phyloP scores from a whole-genome alignment of 208 protist species.

The Trypanosoma rangeli region DNA sequence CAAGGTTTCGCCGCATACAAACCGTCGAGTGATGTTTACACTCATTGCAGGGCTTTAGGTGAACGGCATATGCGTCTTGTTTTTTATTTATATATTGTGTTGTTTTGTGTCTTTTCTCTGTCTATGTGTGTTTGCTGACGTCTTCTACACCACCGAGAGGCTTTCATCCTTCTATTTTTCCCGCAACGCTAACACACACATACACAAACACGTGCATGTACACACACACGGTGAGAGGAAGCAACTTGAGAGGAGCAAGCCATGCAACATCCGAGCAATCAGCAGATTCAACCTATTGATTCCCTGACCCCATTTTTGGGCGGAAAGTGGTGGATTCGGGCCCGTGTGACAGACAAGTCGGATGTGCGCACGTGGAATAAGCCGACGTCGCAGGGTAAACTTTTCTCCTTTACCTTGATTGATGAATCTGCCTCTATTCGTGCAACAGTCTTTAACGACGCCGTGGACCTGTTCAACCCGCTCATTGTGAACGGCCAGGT shows the following conservation, averaged over 20 bases:
- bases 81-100: too few species aligned
- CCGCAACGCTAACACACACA: background rate
- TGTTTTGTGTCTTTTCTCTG: too few species aligned
- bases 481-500: constrained; percentile 87
- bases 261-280: constrained; percentile 61
- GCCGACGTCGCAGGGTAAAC: constrained; percentile 88
- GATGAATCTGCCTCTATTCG: constrained; percentile 89
- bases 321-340: constrained; percentile 90
- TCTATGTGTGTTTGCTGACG: background rate
- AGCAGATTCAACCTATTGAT: constrained; percentile 92
- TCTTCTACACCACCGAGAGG: background rate
- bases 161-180: background rate
- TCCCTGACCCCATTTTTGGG: constrained; percentile 89
- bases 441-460: constrained; percentile 93
- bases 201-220: constrained; percentile 4
- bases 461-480: constrained; percentile 86
- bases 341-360: constrained; percentile 89
- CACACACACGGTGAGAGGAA: constrained; percentile 1
- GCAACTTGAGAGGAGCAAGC: background rate
- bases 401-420: constrained; percentile 92
- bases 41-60: too few species aligned
- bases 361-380: constrained; percentile 93
- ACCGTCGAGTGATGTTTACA: too few species aligned
- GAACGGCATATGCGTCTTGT: too few species aligned
- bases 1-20: too few species aligned